These are phyloP conservation scores for Leccinellum luteum DNA, from an alignment of 768 basidiomycete genomes.

Conservation along the genomic window DNA sequence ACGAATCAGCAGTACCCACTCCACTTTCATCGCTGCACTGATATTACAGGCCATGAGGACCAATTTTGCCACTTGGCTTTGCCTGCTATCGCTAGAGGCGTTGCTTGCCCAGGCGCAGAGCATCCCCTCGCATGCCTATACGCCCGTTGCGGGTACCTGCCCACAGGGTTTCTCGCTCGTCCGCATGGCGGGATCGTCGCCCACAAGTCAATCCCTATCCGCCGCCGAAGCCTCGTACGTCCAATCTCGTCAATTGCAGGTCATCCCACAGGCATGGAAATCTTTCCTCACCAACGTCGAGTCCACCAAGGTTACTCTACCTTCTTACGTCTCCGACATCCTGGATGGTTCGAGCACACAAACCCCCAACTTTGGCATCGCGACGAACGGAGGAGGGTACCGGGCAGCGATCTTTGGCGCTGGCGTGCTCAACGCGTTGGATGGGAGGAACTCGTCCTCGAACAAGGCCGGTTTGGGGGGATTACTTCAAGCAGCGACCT, in stretches of 20 bases:
- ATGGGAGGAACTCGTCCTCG: conserved; percentile 46
- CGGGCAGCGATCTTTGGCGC: conserved; percentile 55
- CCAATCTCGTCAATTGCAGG: conserved; percentile 29
- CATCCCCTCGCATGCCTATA: conserved; percentile 25
- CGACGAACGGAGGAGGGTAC: conserved; percentile 55
- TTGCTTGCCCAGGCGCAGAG: conserved; percentile 20
- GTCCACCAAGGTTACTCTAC: conserved; percentile 27
- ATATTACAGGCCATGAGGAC: background rate
- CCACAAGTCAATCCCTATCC: conserved; percentile 34
- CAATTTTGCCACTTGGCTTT: conserved; percentile 10
- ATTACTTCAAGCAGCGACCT: conserved; percentile 50
- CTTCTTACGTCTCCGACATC: conserved; percentile 35
- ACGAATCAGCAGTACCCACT: background rate
- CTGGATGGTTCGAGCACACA: conserved; percentile 16
- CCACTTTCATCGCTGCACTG: background rate
- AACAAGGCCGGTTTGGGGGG: conserved; percentile 44
- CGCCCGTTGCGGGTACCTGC: conserved; percentile 20
- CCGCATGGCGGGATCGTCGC: conserved; percentile 24
- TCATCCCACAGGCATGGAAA: conserved; percentile 40
- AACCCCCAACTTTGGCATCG: conserved; percentile 45
- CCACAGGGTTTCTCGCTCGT: conserved; percentile 26
- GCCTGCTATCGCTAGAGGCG: background rate
- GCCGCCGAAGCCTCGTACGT: conserved; percentile 37
- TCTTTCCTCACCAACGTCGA: conserved; percentile 39
- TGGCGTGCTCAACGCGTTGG: conserved; percentile 49